Evolutionary conservation across 177 flowering plant genomes (phyloP), one percentile per base, ranked within the genome.

Genomic region (Tripterygium wilfordii): DNA sequence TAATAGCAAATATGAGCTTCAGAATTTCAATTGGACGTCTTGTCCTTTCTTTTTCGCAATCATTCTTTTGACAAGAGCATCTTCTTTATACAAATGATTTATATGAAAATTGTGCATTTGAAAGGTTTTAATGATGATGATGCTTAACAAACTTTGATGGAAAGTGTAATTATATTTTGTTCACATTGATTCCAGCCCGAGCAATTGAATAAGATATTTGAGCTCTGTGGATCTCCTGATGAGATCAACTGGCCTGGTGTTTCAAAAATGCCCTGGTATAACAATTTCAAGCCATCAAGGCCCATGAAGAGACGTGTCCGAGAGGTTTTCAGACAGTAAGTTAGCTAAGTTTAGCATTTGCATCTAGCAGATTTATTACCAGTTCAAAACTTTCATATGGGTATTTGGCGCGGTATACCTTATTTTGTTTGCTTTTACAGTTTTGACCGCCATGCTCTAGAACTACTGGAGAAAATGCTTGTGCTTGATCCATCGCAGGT

Each of bases 401-500:
- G n/a, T n/a, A n/a, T n/a, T n/a, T n/a, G n/a, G n/a, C n/a, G n/a
- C n/a, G n/a, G n/a, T n/a, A n/a, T n/a, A n/a, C n/a, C n/a, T n/a
- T n/a, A n/a, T 21, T 27, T 36, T 29, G 26, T 30, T 30, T 49
- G 53, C 8, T 20, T 2, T 59, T 40, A 21, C 62, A 92, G 97
- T 61, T 87, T 82, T 73, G 99, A 94, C 50, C 85, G 90, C 5
- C 89, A 87, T 71, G 97, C 99, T 40, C 38, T 94, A 55, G 97
- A 94, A 42, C 66, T 94, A 42, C 64, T 94, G 62, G 99, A 94
- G 57, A 85, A 45, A 62, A 87, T 94, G 99, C 71, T 94, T 52
- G 76, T 78, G 33, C 96, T 94, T 54, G 95, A 94, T 72, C 97
- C 99, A 23, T 62, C 85, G 44, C 84, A 94, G 97, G 97, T 92